Base-by-base conservation (phyloP, 805 yeast species). In the Sporopachydermia lactativora region DNA sequence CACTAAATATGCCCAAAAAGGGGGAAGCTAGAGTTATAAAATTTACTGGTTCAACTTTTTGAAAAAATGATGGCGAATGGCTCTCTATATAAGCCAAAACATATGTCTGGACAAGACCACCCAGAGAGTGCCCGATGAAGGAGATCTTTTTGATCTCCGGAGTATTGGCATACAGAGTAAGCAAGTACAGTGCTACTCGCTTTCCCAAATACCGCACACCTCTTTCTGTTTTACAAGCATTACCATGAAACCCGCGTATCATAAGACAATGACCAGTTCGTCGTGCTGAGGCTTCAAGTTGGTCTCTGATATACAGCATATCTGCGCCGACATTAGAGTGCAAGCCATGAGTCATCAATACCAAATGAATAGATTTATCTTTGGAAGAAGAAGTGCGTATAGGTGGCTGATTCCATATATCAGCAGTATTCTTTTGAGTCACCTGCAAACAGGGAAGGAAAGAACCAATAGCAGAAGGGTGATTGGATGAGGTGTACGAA, bases 321-420 rank as follows among this genome's bases (percentile, higher is more conserved):
- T 82, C 94, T 1, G 86, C 76, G 1, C 82, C 70, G 0, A 77
- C 72, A 52, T 82, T 82, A 1, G 89, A 78, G 55, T 80, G 88
- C 34, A 82, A 59, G 0, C 94, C 94, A 57, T 82, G 94, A 0
- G 88, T 77, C 34, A 81, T 52, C 1, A 82, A 57, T 14, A 81
- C 84, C 45, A 82, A 60, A 58, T 82, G 94, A 3, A 70, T 65
- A 8, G 77, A 77, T 42, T 57, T 55, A 14, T 45, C 17, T 37
- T 58, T 42, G 40, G 58, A 42, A 42, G 52, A 43, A n/a, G 13
- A 24, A 24, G 31, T n/a, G n/a, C 37, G 37, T 0, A 69, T 72
- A 0, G 61, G 43, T 0, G 85, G 84, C 36, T 71, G 52, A 52
- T 77, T 77, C 94, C 94, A 82, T 18, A 82, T 52, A 53, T 81